A percentile compares a stretch with the other conserved stretches of the same genome.
These are phyloP conservation scores for Entomortierella chlamydospora DNA, from an alignment of 192 early-diverging fungal species.

Conservation along the genomic window DNA sequence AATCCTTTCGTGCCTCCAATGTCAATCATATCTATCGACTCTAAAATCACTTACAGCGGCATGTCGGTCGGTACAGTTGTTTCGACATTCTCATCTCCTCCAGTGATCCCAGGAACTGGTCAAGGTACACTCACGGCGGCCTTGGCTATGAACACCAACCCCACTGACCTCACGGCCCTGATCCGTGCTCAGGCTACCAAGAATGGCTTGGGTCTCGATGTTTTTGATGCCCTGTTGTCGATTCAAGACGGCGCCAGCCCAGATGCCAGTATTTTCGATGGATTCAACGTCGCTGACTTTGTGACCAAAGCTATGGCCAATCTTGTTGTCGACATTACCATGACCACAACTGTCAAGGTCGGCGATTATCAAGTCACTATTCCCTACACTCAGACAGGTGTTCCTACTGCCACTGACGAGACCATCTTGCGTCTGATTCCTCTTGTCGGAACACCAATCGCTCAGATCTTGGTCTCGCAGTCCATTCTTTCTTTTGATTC, in stretches of 20 bases:
- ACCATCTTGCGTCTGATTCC: conserved; percentile 57
- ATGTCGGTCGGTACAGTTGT: conserved; percentile 55
- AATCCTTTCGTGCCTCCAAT: conserved; percentile 63
- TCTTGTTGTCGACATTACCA: conserved; percentile 55
- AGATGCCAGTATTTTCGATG: conserved; percentile 33
- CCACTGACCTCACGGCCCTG: conserved; percentile 50
- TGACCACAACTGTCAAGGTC: conserved; percentile 52
- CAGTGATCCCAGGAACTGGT: conserved; percentile 31
- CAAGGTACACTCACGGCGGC: conserved; percentile 49
- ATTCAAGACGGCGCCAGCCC: conserved; percentile 25
- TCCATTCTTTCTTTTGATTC: conserved; percentile 49
- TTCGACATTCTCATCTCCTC: conserved; percentile 49
- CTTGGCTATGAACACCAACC: conserved; percentile 62
- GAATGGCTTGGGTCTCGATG: conserved; percentile 38
- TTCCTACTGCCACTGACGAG: conserved; percentile 52
- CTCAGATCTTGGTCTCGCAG: conserved; percentile 53
- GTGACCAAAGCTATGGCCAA: conserved; percentile 52
- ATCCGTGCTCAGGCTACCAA: conserved; percentile 53
- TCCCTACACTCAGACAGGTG: conserved; percentile 52
- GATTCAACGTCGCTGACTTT: conserved; percentile 55
- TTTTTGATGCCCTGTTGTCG: conserved; percentile 58
- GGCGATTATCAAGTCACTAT: conserved; percentile 58
- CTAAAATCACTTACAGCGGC: conserved; percentile 48
- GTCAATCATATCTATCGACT: conserved; percentile 53
- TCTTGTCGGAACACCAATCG: conserved; percentile 62